phyloP scores from a whole-genome alignment of 768 basidiomycete genomes.

The Russula abietina region DNA sequence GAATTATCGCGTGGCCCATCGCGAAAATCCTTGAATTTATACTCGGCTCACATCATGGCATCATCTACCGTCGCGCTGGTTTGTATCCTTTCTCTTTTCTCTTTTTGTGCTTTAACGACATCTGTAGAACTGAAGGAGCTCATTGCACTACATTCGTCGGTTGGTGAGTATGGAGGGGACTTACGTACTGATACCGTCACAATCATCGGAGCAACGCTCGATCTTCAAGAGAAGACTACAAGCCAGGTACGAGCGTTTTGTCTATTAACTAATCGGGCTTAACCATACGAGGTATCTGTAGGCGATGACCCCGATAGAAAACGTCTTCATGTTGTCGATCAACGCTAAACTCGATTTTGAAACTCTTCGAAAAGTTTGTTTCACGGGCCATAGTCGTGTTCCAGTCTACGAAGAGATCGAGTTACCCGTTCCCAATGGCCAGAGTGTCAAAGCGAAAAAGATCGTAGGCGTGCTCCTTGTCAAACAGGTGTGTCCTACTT shows the following conservation, averaged over 20 bases:
- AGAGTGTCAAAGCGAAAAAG: slow-evolving; percentile 59
- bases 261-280: background rate
- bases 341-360: slow-evolving; percentile 78
- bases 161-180: slow-evolving; percentile 74
- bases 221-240: slow-evolving; percentile 82
- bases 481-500: slow-evolving; percentile 48
- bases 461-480: slow-evolving; percentile 84
- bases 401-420: slow-evolving; percentile 27
- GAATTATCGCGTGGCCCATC: slow-evolving; percentile 75
- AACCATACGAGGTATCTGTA: slow-evolving; percentile 23
- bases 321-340: slow-evolving; percentile 86
- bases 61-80: slow-evolving; percentile 75
- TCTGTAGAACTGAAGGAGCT: slow-evolving; percentile 68
- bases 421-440: slow-evolving; percentile 21
- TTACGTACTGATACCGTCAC: slow-evolving; percentile 80
- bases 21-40: slow-evolving; percentile 74
- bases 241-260: slow-evolving; percentile 34
- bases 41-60: slow-evolving; percentile 81
- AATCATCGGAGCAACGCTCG: slow-evolving; percentile 85
- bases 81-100: background rate
- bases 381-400: slow-evolving; percentile 26
- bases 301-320: slow-evolving; percentile 77
- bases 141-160: slow-evolving; percentile 79
- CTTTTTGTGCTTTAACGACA: background rate
- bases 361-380: slow-evolving; percentile 39